phyloP scores from a whole-genome alignment of 805 yeast species.

The Ogataea nakhonphanomensis region DNA sequence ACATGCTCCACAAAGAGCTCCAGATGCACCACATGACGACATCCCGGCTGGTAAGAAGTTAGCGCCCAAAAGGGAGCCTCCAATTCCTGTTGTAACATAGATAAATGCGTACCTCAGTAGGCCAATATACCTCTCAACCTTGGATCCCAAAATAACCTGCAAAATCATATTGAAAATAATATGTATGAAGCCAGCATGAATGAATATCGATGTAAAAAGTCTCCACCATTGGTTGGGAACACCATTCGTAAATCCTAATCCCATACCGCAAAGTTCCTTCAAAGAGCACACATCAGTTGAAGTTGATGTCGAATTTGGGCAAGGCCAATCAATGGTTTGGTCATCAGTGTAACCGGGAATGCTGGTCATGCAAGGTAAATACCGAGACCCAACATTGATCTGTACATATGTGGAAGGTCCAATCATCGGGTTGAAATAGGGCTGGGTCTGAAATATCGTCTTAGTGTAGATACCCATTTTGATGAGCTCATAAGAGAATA shows the following conservation, averaged over 20 bases:
- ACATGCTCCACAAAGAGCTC: slow-evolving; percentile 62
- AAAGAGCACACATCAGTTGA: slow-evolving; percentile 56
- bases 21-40: slow-evolving; percentile 68
- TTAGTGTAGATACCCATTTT: slow-evolving; percentile 59
- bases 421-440: slow-evolving; percentile 73
- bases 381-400: slow-evolving; percentile 69
- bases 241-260: slow-evolving; percentile 37
- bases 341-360: slow-evolving; percentile 49
- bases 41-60: slow-evolving; percentile 66
- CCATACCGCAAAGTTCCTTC: slow-evolving; percentile 57
- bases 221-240: slow-evolving; percentile 68
- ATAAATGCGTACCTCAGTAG: slow-evolving; percentile 48
- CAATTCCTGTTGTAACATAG: slow-evolving; percentile 58
- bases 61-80: slow-evolving; percentile 66
- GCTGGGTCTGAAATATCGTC: slow-evolving; percentile 61
- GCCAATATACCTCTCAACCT: slow-evolving; percentile 58
- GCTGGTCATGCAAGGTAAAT: slow-evolving; percentile 64
- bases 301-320: slow-evolving; percentile 60
- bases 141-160: slow-evolving; percentile 59
- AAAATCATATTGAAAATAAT: slow-evolving; percentile 59
- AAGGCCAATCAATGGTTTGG: slow-evolving; percentile 49
- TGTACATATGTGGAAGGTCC: slow-evolving; percentile 69
- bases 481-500: slow-evolving; percentile 60
- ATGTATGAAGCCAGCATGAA: slow-evolving; percentile 74
- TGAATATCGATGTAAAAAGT: slow-evolving; percentile 61